Percentiles rank a stretch among this genome's conserved stretches.
Conservation (phyloP, 148 eudicot species). For the Mesembryanthemum crystallinum region DNA sequence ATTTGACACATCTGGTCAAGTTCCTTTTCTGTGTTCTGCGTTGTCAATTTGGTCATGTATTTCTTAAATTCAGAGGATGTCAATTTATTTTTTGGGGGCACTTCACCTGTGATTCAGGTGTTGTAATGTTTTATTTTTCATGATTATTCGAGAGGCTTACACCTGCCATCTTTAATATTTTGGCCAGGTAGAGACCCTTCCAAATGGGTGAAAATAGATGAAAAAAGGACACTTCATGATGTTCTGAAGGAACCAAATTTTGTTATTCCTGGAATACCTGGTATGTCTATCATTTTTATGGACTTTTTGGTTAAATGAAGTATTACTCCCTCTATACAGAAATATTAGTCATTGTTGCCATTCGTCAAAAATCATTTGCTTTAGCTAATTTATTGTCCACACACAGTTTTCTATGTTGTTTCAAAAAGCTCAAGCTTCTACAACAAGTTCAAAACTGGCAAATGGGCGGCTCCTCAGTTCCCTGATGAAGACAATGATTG, state of each 20-base stretch:
- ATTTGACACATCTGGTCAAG: neutral
- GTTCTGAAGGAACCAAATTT: constrained; percentile 59
- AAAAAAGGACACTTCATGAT: constrained; percentile 66
- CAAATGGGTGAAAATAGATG: constrained; percentile 71
- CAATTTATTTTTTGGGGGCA: neutral
- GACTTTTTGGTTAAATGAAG: neutral
- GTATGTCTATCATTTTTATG: constrained; percentile 29
- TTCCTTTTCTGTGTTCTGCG: neutral
- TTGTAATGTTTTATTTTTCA: neutral
- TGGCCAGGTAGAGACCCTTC: constrained; percentile 47
- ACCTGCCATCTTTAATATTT: constrained; percentile 9
- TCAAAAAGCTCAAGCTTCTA: constrained; percentile 71
- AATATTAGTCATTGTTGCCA: too few species aligned
- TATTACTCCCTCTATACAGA: neutral
- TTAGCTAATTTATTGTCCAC: constrained; percentile 11
- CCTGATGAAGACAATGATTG: constrained; percentile 18
- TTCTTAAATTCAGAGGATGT: neutral
- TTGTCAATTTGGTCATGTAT: neutral
- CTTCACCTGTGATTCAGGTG: neutral
- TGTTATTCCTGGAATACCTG: constrained; percentile 83
- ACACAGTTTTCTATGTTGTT: constrained; percentile 75
- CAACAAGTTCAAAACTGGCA: constrained; percentile 69
- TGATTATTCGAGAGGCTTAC: constrained; percentile 4
- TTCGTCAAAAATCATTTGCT: neutral
- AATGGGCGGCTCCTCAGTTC: constrained; percentile 55